phyloP scores from a whole-genome alignment of 257 asterid genomes.

The Solanum sparsipilum region DNA sequence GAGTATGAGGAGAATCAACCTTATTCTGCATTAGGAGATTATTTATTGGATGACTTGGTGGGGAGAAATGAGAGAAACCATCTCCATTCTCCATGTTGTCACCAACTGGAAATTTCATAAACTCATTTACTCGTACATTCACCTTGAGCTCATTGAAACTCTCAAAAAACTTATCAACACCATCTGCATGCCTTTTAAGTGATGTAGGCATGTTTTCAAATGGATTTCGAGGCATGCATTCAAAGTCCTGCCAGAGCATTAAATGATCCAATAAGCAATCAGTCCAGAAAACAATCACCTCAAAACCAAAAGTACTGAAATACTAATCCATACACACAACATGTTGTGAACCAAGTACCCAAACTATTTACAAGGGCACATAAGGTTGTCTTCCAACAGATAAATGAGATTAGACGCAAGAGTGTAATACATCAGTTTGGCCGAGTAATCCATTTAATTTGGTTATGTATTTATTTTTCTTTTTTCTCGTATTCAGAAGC shows the following conservation, averaged over 20 bases:
- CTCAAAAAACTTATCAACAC: slow-evolving; percentile 44
- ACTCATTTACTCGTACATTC: slow-evolving; percentile 40
- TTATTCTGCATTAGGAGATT: slow-evolving; percentile 41
- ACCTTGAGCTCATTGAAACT: slow-evolving; percentile 38
- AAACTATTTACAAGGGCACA: neutral
- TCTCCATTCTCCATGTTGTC: slow-evolving; percentile 37
- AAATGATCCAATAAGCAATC: neutral
- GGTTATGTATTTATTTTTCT: neutral
- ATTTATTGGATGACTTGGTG: slow-evolving; percentile 30
- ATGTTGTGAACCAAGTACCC: neutral
- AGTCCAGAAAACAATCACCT: neutral
- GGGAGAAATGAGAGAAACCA: slow-evolving; percentile 37
- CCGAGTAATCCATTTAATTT: neutral
- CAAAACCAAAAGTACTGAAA: neutral
- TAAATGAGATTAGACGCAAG: neutral
- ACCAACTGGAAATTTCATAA: slow-evolving; percentile 23
- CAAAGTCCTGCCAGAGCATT: slow-evolving; percentile 55
- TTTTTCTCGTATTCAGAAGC: neutral
- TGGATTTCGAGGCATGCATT: slow-evolving; percentile 86
- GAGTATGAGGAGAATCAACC: slow-evolving; percentile 21
- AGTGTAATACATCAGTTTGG: neutral
- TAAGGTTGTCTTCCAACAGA: neutral
- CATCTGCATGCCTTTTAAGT: slow-evolving; percentile 31
- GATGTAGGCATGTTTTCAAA: slow-evolving; percentile 57
- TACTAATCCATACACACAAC: neutral